Conservation (phyloP, 2,329 filamentous ascomycete genomes). For the Aspergillus japonicus region DNA sequence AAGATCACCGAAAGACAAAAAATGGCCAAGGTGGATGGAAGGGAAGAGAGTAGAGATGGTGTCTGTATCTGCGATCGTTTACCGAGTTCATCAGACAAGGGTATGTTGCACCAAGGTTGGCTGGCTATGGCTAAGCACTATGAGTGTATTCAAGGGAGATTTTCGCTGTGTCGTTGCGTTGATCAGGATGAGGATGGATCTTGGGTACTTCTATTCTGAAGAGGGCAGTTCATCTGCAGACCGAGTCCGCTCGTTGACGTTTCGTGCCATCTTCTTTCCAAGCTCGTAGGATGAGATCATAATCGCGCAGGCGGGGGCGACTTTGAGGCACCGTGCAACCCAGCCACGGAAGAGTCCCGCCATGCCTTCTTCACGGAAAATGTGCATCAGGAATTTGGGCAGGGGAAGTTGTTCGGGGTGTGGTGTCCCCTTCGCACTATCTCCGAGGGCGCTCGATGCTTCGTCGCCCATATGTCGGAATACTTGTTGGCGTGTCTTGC, state of each 20-base stretch:
- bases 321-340: slow-evolving; percentile 87
- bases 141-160: neutral
- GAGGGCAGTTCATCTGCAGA: slow-evolving; percentile 18
- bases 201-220: slow-evolving; percentile 19
- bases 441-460: slow-evolving; percentile 19
- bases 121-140: slow-evolving; percentile 1
- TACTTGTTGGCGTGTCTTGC: slow-evolving; percentile 92
- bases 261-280: slow-evolving; percentile 81
- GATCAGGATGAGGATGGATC: neutral
- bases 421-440: slow-evolving; percentile 18
- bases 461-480: slow-evolving; percentile 59
- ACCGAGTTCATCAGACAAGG: slow-evolving; percentile 1
- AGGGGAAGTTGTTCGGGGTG: slow-evolving; percentile 74
- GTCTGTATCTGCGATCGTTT: slow-evolving; percentile 5
- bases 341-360: slow-evolving; percentile 85
- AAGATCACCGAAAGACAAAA: slow-evolving; percentile 17
- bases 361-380: slow-evolving; percentile 80
- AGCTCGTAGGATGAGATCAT: slow-evolving; percentile 99
- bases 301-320: slow-evolving; percentile 94
- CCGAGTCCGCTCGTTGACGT: slow-evolving; percentile 64
- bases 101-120: neutral
- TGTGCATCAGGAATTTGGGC: slow-evolving; percentile 81
- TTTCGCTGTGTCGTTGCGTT: neutral
- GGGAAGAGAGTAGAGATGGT: slow-evolving; percentile 14
- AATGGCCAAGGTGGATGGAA: slow-evolving; percentile 1